These are phyloP conservation scores for Ganoderma resinaceum DNA, from an alignment of 1,284 basidiomycete species.

Conservation along the genomic window DNA sequence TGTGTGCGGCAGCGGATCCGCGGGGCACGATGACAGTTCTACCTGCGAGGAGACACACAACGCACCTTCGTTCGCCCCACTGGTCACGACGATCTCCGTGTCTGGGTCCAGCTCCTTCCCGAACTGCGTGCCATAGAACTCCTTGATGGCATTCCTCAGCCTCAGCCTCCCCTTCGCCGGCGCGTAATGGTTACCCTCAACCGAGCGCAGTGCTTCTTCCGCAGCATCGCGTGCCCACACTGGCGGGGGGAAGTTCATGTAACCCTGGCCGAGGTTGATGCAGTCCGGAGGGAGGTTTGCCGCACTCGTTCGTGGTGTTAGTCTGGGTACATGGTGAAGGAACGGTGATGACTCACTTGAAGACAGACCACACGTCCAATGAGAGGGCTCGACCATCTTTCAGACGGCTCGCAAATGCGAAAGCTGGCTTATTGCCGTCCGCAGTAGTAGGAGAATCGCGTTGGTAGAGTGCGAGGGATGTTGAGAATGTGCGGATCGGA, in stretches of 20 bases:
- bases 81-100: slow-evolving; percentile 63
- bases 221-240: slow-evolving; percentile 83
- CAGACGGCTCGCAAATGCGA: slow-evolving; percentile 57
- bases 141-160: slow-evolving; percentile 84
- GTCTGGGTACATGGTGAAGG: not conserved
- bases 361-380: slow-evolving; percentile 91
- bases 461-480: not conserved
- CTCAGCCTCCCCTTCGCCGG: slow-evolving; percentile 87
- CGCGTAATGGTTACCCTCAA: slow-evolving; percentile 86
- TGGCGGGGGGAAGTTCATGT: slow-evolving; percentile 92
- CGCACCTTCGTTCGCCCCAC: slow-evolving; percentile 93
- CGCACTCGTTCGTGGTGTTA: slow-evolving; percentile 53
- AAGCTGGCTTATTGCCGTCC: not conserved
- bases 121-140: slow-evolving; percentile 78
- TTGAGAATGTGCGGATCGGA: not conserved
- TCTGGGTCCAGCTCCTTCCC: slow-evolving; percentile 82
- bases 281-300: slow-evolving; percentile 85
- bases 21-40: not conserved
- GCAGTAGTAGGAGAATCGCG: not conserved
- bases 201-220: slow-evolving; percentile 68
- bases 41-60: slow-evolving; percentile 10
- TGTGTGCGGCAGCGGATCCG: not conserved
- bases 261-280: slow-evolving; percentile 92
- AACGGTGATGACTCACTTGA: slow-evolving; percentile 66
- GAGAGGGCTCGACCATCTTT: slow-evolving; percentile 76